Conservation (phyloP, 352 stramenopile species). For the Globisporangium canariense region DNA sequence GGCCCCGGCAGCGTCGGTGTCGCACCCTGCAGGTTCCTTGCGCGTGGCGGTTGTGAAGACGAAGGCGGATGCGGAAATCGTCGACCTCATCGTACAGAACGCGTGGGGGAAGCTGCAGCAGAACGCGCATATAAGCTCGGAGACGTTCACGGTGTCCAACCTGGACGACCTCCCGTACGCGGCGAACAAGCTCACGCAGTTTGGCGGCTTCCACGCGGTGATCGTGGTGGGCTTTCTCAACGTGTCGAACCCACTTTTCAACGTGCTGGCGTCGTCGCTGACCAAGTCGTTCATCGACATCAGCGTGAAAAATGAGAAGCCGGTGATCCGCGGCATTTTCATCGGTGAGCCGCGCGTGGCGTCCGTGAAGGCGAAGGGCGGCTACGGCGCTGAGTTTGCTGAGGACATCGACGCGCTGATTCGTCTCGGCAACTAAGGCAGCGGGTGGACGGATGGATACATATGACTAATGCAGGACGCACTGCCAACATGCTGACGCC, state of each 20-base stretch:
- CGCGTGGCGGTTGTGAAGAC: conserved; percentile 78
- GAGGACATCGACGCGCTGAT: conserved; percentile 56
- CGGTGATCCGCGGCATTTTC: conserved; percentile 76
- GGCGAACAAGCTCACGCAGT: conserved; percentile 74
- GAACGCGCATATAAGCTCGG: conserved; percentile 29
- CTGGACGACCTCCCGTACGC: conserved; percentile 79
- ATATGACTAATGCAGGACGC: conserved; percentile 14
- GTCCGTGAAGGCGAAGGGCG: conserved; percentile 67
- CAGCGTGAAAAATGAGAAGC: conserved; percentile 76
- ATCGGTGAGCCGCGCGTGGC: conserved; percentile 72
- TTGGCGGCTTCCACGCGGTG: conserved; percentile 65
- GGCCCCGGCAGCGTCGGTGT: conserved; percentile 7
- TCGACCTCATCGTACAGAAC: conserved; percentile 70
- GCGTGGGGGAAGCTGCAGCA: conserved; percentile 44
- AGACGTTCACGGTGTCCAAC: conserved; percentile 68
- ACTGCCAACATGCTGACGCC: background rate
- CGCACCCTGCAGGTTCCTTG: conserved; percentile 16
- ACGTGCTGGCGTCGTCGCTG: conserved; percentile 47
- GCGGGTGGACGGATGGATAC: conserved; percentile 14
- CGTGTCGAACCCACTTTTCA: conserved; percentile 58
- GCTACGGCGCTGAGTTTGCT: conserved; percentile 68
- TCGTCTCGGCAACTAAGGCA: conserved; percentile 51
- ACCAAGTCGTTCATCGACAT: conserved; percentile 82
- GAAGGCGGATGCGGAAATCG: conserved; percentile 62
- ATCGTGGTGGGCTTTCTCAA: conserved; percentile 81